Conservation (phyloP, 2,329 filamentous ascomycete species). For the Penicillium sp. region DNA sequence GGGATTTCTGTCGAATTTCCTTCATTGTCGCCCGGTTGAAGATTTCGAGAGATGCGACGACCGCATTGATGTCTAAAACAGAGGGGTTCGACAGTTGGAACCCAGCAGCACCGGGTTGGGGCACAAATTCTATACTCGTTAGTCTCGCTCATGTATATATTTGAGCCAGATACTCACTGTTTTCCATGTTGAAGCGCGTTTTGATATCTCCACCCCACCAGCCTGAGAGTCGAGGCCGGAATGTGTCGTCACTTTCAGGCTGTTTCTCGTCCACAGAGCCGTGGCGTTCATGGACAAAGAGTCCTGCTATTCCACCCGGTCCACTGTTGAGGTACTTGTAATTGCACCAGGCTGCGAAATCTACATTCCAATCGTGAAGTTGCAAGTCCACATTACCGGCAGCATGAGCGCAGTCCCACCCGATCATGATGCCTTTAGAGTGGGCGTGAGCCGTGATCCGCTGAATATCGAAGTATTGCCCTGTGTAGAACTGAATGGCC, state of each 20-base stretch:
- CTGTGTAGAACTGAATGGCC: conserved; percentile 89
- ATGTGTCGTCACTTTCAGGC: conserved; percentile 47
- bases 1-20: conserved; percentile 67
- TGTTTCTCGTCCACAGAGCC: conserved; percentile 47
- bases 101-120: conserved; percentile 74
- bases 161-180: conserved; percentile 43
- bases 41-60: conserved; percentile 70
- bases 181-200: conserved; percentile 79
- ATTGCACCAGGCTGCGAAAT: conserved; percentile 90
- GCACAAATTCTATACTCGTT: conserved; percentile 59
- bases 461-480: conserved; percentile 81
- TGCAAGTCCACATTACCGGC: conserved; percentile 77
- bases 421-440: conserved; percentile 67
- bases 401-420: conserved; percentile 88
- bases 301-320: conserved; percentile 74
- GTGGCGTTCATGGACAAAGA: conserved; percentile 77
- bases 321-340: conserved; percentile 94
- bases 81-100: conserved; percentile 86
- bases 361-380: conserved; percentile 85
- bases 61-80: conserved; percentile 72
- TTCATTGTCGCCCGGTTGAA: conserved; percentile 71
- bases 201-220: conserved; percentile 86
- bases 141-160: conserved; percentile 1
- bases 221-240: conserved; percentile 68
- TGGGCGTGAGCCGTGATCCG: conserved; percentile 77